Percentiles rank a stretch among this genome's conserved stretches.
These are phyloP conservation scores for Mycena sanguinolenta DNA, from an alignment of 768 basidiomycete genomes.

Conservation along the genomic window DNA sequence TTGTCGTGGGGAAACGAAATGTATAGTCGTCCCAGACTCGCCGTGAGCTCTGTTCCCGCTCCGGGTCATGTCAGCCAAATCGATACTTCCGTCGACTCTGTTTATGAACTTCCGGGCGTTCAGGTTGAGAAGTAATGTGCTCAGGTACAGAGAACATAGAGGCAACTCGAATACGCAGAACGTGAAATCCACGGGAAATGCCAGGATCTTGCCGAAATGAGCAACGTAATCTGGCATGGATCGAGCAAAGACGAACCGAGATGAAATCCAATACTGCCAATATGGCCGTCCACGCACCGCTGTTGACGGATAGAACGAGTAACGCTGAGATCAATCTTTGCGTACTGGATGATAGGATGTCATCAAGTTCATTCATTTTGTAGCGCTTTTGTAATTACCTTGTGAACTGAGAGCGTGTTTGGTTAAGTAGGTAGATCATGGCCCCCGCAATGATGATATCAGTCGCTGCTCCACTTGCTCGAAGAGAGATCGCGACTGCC, in stretches of 20 bases:
- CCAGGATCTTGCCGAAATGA: slow-evolving; percentile 12
- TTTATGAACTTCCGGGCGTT: slow-evolving; percentile 42
- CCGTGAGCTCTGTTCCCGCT: not conserved
- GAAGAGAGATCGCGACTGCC: slow-evolving; percentile 26
- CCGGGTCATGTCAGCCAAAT: slow-evolving; percentile 5
- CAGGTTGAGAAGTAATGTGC: slow-evolving; percentile 47
- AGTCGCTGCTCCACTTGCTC: slow-evolving; percentile 11
- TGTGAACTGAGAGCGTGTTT: slow-evolving; percentile 2
- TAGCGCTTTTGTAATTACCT: not conserved
- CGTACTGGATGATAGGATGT: slow-evolving; percentile 9
- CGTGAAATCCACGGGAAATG: slow-evolving; percentile 26
- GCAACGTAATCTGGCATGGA: too few species aligned
- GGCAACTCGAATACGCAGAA: slow-evolving; percentile 44
- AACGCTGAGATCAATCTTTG: slow-evolving; percentile 23
- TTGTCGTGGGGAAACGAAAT: slow-evolving; percentile 8
- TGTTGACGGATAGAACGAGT: slow-evolving; percentile 33
- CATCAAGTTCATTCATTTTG: not conserved
- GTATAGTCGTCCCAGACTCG: not conserved
- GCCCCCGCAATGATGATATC: slow-evolving; percentile 13
- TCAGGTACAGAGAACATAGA: slow-evolving; percentile 49
- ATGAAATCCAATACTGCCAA: slow-evolving; percentile 32
- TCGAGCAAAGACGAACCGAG: slow-evolving; percentile 8
- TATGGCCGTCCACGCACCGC: slow-evolving; percentile 36
- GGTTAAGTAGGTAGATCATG: slow-evolving; percentile 17
- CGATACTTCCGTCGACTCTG: not conserved